phyloP scores from a whole-genome alignment of 495 filamentous ascomycete species.

The Trypethelium eluteriae region DNA sequence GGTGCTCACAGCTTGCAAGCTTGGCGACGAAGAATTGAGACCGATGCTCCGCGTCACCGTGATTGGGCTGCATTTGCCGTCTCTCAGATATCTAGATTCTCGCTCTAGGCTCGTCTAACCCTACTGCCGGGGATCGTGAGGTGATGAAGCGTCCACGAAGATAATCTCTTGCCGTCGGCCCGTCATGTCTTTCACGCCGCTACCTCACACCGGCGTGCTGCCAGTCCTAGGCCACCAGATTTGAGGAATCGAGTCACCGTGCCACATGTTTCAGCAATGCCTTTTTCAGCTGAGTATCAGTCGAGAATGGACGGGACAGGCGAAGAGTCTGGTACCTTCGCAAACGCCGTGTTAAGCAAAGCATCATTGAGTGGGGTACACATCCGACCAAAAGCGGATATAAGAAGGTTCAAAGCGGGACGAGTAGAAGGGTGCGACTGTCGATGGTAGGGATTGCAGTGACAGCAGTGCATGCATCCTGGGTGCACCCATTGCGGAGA shows the following conservation, averaged over 20 bases:
- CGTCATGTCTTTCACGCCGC: neutral
- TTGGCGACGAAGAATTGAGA: neutral
- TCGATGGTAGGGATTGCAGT: neutral
- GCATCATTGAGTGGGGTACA: too few species aligned
- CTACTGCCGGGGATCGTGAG: neutral
- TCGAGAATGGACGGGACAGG: too few species aligned
- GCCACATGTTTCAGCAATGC: slow-evolving; percentile 3
- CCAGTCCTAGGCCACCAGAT: neutral
- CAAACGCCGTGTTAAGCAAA: too few species aligned
- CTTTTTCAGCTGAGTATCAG: too few species aligned
- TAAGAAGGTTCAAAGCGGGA: too few species aligned
- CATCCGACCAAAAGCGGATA: too few species aligned
- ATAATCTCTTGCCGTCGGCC: neutral
- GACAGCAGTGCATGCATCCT: neutral
- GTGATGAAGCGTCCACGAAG: neutral
- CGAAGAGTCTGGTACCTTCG: too few species aligned
- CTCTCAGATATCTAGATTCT: neutral
- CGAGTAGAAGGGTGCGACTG: neutral
- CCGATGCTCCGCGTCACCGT: neutral
- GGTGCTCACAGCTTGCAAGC: neutral
- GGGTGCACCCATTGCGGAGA: neutral
- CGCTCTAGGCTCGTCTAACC: neutral
- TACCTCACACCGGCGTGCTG: neutral
- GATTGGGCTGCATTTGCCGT: slow-evolving; percentile 7
- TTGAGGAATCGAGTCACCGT: neutral